These are phyloP conservation scores for Chlamydomonas reinhardtii DNA, from an alignment of 163 green algal genomes.

Conservation along the genomic window DNA sequence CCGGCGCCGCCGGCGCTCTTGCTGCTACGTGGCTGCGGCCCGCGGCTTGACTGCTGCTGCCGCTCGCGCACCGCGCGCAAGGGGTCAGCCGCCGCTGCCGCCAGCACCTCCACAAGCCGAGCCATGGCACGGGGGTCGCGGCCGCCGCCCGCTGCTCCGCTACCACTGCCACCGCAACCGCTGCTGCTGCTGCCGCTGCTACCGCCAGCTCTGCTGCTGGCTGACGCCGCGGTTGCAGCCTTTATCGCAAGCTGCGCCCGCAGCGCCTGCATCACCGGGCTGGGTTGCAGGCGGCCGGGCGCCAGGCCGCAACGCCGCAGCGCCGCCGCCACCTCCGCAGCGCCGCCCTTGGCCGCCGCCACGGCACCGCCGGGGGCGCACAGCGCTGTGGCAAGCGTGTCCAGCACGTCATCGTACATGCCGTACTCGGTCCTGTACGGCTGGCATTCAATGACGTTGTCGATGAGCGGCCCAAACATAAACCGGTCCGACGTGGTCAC, in stretches of 20 bases:
- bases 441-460: conserved; percentile 16
- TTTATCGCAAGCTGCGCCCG: background rate
- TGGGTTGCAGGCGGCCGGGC: conserved; percentile 1
- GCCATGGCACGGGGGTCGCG: background rate
- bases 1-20: too few species aligned
- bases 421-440: conserved; percentile 34
- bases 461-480: background rate
- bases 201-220: background rate
- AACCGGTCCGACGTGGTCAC: background rate
- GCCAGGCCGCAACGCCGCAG: conserved; percentile 14
- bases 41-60: too few species aligned
- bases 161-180: background rate
- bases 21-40: too few species aligned
- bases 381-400: background rate
- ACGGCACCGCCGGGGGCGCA: background rate
- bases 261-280: conserved; percentile 33
- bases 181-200: background rate
- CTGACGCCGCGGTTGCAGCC: background rate
- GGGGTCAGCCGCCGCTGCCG: too few species aligned
- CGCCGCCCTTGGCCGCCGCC: background rate
- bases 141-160: background rate
- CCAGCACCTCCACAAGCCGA: background rate
- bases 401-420: conserved; percentile 43
- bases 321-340: background rate
- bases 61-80: background rate